Evolutionary conservation across 805 yeast genomes (phyloP).

Genomic region (Cyberlindnera subsufficiens): DNA sequence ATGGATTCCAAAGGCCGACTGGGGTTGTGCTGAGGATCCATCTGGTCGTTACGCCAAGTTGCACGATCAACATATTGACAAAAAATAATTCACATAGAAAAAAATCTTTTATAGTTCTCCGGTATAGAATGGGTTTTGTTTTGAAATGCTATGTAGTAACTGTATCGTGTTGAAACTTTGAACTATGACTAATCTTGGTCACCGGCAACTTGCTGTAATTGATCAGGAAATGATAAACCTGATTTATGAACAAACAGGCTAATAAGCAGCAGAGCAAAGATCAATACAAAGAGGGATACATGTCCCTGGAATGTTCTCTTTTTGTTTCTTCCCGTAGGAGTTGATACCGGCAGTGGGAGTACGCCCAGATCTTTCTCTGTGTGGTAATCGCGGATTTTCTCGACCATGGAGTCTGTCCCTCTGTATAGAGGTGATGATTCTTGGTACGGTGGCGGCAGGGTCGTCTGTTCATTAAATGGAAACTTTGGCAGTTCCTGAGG

Average conservation of each 20-base stretch:
- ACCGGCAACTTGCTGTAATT: background rate
- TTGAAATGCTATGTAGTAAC: background rate
- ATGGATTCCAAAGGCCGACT: conserved; percentile 99
- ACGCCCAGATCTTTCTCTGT: background rate
- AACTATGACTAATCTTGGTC: background rate
- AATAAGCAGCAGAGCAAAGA: no score
- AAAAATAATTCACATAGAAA: conserved; percentile 28
- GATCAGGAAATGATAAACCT: background rate
- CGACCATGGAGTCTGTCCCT: background rate
- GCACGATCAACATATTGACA: conserved; percentile 64
- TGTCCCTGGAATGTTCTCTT: no score
- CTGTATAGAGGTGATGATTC: background rate
- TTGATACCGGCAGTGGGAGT: no score
- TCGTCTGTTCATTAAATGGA: background rate
- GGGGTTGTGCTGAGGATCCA: conserved; percentile 99
- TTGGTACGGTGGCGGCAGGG: background rate
- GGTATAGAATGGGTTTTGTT: background rate
- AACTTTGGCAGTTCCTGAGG: conserved; percentile 1
- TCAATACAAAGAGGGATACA: no score
- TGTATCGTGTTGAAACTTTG: background rate
- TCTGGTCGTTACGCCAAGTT: conserved; percentile 94
- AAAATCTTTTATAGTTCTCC: background rate
- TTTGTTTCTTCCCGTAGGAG: no score
- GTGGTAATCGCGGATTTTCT: background rate
- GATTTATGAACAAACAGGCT: no score